Evolutionary conservation across 2,329 filamentous ascomycete species (phyloP).

Genomic region (Grosmannia clavigera): DNA sequence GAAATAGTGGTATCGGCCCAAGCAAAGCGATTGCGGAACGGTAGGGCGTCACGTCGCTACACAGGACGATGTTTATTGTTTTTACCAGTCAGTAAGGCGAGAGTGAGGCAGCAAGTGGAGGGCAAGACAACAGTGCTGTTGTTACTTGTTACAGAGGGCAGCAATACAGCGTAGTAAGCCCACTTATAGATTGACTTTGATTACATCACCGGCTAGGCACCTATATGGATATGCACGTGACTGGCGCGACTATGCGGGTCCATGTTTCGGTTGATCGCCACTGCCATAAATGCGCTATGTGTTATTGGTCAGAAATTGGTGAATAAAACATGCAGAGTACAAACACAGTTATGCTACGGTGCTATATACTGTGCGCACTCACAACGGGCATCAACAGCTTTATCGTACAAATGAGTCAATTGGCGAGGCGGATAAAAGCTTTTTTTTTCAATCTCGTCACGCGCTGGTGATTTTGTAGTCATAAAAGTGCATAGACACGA

Average conservation of each 20-base stretch:
- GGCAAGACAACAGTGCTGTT: too few species aligned
- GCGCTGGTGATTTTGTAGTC: not conserved
- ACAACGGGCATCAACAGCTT: not conserved
- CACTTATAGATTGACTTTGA: not conserved
- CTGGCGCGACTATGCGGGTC: too few species aligned
- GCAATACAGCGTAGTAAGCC: not conserved
- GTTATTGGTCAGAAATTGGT: too few species aligned
- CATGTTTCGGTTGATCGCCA: too few species aligned
- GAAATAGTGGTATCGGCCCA: not conserved
- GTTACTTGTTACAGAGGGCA: not conserved
- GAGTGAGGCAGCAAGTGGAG: not conserved
- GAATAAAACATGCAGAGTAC: too few species aligned
- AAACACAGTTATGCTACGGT: not conserved
- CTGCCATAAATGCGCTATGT: too few species aligned
- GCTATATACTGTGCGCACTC: not conserved
- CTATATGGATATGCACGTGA: not conserved
- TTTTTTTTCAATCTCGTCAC: not conserved
- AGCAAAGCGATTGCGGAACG: not conserved
- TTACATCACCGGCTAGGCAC: not conserved
- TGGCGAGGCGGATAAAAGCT: not conserved
- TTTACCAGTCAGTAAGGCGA: not conserved
- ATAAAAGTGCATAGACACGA: not conserved
- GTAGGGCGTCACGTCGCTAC: not conserved
- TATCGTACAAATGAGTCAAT: not conserved
- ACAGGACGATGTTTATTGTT: not conserved